phyloP scores from a whole-genome alignment of 495 filamentous ascomycete species.

The Jackrogersella minutella region DNA sequence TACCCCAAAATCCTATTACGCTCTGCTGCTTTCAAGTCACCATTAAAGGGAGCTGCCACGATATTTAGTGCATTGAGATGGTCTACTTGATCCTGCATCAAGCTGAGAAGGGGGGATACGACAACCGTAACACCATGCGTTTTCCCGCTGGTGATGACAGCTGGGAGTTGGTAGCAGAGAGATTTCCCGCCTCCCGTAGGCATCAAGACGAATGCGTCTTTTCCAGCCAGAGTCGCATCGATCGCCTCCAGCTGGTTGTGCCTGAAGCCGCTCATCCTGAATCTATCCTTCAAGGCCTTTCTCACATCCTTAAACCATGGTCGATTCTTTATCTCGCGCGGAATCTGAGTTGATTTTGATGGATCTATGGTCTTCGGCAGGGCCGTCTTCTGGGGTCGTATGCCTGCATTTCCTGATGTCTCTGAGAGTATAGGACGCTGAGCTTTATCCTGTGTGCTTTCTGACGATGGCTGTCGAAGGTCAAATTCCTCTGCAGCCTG shows the following conservation, averaged over 20 bases:
- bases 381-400: slow-evolving; percentile 42
- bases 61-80: slow-evolving; percentile 80
- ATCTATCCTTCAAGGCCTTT: slow-evolving; percentile 76
- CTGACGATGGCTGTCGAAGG: slow-evolving; percentile 48
- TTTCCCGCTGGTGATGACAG: slow-evolving; percentile 79
- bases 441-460: slow-evolving; percentile 23
- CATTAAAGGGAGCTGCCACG: slow-evolving; percentile 77
- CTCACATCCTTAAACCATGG: slow-evolving; percentile 90
- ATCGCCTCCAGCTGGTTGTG: slow-evolving; percentile 95
- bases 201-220: slow-evolving; percentile 95
- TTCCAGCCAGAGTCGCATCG: slow-evolving; percentile 85
- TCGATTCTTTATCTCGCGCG: slow-evolving; percentile 55
- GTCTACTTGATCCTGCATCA: slow-evolving; percentile 95
- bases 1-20: slow-evolving; percentile 66
- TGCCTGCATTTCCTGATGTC: slow-evolving; percentile 48
- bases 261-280: slow-evolving; percentile 84
- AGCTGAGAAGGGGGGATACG: slow-evolving; percentile 89
- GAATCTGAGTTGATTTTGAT: slow-evolving; percentile 42
- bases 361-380: slow-evolving; percentile 39
- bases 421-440: slow-evolving; percentile 47
- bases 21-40: slow-evolving; percentile 67
- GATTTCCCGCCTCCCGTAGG: slow-evolving; percentile 98
- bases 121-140: slow-evolving; percentile 91
- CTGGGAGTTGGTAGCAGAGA: slow-evolving; percentile 94
- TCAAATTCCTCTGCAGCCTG: slow-evolving; percentile 67